Base-by-base conservation (phyloP, 1,284 basidiomycete species). In the Cystobasidium pallidum region DNA sequence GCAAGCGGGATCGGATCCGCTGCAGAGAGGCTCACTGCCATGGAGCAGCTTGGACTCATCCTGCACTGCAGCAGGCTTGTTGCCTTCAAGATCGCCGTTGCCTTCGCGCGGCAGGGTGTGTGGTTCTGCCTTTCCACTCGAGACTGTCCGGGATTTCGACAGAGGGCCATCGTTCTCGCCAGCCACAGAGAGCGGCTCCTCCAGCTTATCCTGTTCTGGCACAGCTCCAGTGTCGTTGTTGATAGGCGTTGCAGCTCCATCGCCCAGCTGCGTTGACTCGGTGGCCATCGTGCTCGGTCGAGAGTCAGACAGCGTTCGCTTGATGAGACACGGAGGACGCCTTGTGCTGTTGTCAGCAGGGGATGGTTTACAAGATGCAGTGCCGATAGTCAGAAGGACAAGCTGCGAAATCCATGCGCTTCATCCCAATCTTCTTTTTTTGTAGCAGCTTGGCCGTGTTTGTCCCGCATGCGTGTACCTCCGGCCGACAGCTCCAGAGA, bases 11-110 rank as follows among this genome's bases (percentile, higher is more conserved):
- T n/a, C n/a, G n/a, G n/a, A n/a, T n/a, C n/a, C n/a, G n/a, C n/a
- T n/a, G n/a, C n/a, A n/a, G n/a, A 47, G 61, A 1, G 17, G 51
- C 62, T 49, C 47, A 64, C 62, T 36, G 26, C 62, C 62, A 64
- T 64, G 62, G 15, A 64, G 45, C 45, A 64, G 32, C 21, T 51
- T 64, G 7, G 62, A 64, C 43, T 64, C 62, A 39, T 64, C 62
- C 47, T 64, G 62, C n/a, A 47, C 62, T 24, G 15, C 17, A 30
- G 47, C 62, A 30, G 45, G 45, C 21, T 47, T 47, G 28, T 2
- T 34, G 30, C 45, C 8, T 34, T 64, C 62, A 24, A 64, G 43
- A 41, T 64, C 62, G 13, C 58, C 26, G 26, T 30, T 39, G 30
- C 24, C 39, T n/a, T n/a, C n/a, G n/a, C n/a, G n/a, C 13, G 39